These are phyloP conservation scores for Hemisphaericaspora xylanilytica DNA, from an alignment of 1,139 yeast genomes.

Conservation along the genomic window DNA sequence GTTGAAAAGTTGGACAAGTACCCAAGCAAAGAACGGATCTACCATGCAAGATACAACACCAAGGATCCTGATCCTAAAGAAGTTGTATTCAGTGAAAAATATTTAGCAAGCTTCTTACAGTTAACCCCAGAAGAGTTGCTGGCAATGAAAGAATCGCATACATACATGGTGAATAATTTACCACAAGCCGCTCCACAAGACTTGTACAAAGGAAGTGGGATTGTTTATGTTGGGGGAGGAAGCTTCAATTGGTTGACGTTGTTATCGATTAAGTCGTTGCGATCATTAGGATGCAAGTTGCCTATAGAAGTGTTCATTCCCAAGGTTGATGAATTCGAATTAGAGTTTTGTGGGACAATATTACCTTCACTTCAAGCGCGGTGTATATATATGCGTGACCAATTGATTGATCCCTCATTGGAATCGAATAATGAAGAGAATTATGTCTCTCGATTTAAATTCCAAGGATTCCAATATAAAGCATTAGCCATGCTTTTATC, in stretches of 20 bases:
- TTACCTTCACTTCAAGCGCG: conserved; percentile 68
- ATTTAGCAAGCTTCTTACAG: conserved; percentile 52
- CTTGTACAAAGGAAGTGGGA: conserved; percentile 65
- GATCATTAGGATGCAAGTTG: conserved; percentile 59
- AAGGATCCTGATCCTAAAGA: conserved; percentile 18
- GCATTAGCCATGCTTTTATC: conserved; percentile 72
- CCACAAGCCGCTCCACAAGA: conserved; percentile 39
- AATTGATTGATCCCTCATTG: conserved; percentile 25
- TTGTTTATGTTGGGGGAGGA: conserved; percentile 75
- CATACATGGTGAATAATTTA: conserved; percentile 46
- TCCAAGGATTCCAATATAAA: conserved; percentile 78
- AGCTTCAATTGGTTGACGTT: conserved; percentile 63
- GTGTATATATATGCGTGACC: conserved; percentile 62
- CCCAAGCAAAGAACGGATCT: conserved; percentile 38
- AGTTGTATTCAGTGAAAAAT: conserved; percentile 29
- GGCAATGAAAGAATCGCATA: conserved; percentile 48
- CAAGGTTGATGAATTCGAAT: conserved; percentile 64
- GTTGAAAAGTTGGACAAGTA: conserved; percentile 28
- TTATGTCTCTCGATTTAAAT: conserved; percentile 34
- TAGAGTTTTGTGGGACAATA: conserved; percentile 59
- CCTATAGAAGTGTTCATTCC: conserved; percentile 83
- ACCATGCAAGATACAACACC: conserved; percentile 50
- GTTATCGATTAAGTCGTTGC: conserved; percentile 60
- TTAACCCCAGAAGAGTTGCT: conserved; percentile 46
- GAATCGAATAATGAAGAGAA: conserved; percentile 8